Evolutionary conservation across 2,329 filamentous ascomycete species (phyloP), one percentile per base, ranked within the genome.

Genomic region (Xylaria sp.): DNA sequence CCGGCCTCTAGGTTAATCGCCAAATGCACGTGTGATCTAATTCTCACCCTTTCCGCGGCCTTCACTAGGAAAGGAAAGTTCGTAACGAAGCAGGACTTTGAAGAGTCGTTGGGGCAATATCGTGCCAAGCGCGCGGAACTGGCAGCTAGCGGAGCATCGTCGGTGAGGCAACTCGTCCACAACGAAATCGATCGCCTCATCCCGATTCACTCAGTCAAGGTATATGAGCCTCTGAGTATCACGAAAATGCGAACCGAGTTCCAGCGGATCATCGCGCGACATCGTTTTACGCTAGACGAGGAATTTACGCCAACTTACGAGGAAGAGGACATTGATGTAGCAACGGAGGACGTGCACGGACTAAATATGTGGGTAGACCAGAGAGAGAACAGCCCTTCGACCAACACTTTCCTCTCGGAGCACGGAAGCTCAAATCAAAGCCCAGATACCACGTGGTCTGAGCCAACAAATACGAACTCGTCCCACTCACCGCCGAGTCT

Each of bases 1-100:
- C 72, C 72, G 4, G 72, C 72, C 11, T 72, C 72, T 9, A 61
- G 72, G 32, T 47, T 74, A 19, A 68, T 74, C 34, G 59, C 67
- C 24, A 74, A 74, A 30, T 74, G 72, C 56, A 70, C 72, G 2
- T 74, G 72, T 19, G 72, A 74, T 53, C 62, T 74, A 8, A 66
- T 73, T 24, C 69, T 74, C 24, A 72, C 71, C 0, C 69, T 74
- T 14, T 55, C 61, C 2, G 68, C 71, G 1, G 71, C 71, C 27
- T 73, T 73, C 61, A 71, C 66, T 2, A 56, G 67, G n/a, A 73
- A 72, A 54, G 70, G 70, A 24, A 72, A 64, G 21, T 69, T 69
- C n/a, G 71, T 73, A 39, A 73, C 68, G 57, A 70, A 69, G 24
- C 68, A 71, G 48, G 71, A 73, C 53, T 73, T 73, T 47, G 61